phyloP scores from a whole-genome alignment of 768 basidiomycete species.

The Termitomyces sp. region DNA sequence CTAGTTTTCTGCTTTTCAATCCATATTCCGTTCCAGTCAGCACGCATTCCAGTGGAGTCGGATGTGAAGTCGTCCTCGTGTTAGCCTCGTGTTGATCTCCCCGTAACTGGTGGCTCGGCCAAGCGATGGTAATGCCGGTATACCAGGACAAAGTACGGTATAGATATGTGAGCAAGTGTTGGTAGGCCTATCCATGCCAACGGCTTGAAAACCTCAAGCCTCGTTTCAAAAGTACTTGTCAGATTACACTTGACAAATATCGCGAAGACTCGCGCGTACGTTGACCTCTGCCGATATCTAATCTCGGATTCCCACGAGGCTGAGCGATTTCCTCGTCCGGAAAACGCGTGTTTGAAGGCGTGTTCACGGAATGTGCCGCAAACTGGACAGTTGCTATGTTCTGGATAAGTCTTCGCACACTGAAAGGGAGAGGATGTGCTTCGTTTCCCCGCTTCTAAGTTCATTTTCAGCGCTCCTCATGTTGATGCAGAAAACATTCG shows the following conservation, averaged over 20 bases:
- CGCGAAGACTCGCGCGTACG: not conserved
- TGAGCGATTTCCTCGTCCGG: not conserved
- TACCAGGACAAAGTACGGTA: not conserved
- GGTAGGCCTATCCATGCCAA: not conserved
- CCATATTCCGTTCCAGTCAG: no score
- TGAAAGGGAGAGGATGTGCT: conserved; percentile 20
- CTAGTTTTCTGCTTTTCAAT: no score
- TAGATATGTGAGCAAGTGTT: not conserved
- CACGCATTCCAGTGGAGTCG: no score
- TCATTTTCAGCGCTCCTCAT: conserved; percentile 18
- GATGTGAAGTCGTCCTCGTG: no score
- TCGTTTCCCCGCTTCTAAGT: conserved; percentile 17
- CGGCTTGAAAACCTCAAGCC: not conserved
- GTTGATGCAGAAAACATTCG: conserved; percentile 17
- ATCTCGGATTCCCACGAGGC: not conserved
- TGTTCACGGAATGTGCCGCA: conserved; percentile 24
- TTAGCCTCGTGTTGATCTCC: not conserved
- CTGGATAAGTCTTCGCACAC: not conserved
- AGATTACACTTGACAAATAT: not conserved
- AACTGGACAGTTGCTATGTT: conserved; percentile 19
- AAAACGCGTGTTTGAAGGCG: conserved; percentile 14
- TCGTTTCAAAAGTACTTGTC: not conserved
- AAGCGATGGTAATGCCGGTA: not conserved
- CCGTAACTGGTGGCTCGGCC: not conserved
- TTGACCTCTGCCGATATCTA: not conserved